Evolutionary conservation across 2,329 filamentous ascomycete species (phyloP).

Genomic region (Oidium heveae): DNA sequence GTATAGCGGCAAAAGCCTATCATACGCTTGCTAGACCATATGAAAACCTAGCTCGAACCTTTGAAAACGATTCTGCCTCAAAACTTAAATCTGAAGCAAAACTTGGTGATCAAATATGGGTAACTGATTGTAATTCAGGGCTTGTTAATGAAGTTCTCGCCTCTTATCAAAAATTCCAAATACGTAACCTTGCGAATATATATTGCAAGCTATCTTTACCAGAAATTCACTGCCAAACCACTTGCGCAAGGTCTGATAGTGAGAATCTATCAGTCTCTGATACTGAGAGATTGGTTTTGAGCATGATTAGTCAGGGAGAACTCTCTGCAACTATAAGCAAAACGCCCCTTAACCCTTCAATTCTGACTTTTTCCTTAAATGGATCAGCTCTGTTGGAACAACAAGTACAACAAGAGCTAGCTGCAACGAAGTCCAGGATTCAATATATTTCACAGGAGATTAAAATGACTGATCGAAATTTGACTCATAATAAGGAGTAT

Average conservation of each 20-base stretch:
- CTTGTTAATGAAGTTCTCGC: constrained; percentile 44
- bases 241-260: constrained; percentile 26
- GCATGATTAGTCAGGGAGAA: constrained; percentile 30
- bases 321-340: constrained; percentile 25
- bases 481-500: constrained; percentile 31
- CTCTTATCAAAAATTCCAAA: constrained; percentile 50
- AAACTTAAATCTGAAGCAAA: constrained; percentile 40
- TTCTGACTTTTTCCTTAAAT: constrained; percentile 25
- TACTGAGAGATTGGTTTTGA: constrained; percentile 21
- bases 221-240: constrained; percentile 25
- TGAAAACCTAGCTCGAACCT: constrained; percentile 40
- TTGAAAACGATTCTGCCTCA: constrained; percentile 30
- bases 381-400: constrained; percentile 22
- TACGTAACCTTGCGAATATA: constrained; percentile 45
- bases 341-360: constrained; percentile 19
- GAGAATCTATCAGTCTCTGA: constrained; percentile 18
- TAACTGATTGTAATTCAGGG: constrained; percentile 44
- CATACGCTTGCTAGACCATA: constrained; percentile 41
- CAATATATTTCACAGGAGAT: constrained; percentile 22
- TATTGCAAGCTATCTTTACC: constrained; percentile 36
- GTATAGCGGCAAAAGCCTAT: constrained; percentile 28
- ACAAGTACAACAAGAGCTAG: constrained; percentile 24
- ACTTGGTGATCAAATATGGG: constrained; percentile 32
- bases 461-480: constrained; percentile 25
- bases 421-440: constrained; percentile 18